Percentiles rank a stretch among this genome's conserved stretches.
These are phyloP conservation scores for Euphorbia schlechtendalii DNA, from an alignment of 441 rosid species.

Conservation along the genomic window DNA sequence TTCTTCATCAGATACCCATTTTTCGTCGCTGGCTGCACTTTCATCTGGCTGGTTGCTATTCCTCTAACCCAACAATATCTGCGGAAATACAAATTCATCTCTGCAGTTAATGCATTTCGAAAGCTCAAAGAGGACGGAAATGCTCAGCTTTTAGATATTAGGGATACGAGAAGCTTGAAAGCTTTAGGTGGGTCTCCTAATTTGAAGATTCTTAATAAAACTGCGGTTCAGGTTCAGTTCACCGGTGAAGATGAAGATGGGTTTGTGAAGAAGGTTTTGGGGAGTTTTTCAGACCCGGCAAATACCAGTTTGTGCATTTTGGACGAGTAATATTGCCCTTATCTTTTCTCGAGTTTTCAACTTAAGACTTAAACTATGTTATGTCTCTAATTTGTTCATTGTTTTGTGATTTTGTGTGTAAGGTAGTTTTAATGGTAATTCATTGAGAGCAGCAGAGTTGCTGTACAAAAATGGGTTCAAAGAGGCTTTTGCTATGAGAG, in stretches of 20 bases:
- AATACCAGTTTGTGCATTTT: conserved; percentile 23
- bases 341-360: neutral
- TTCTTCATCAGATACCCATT: conserved; percentile 71
- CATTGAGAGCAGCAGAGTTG: conserved; percentile 26
- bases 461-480: conserved; percentile 58
- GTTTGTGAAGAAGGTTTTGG: conserved; percentile 24
- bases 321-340: conserved; percentile 20
- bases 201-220: conserved; percentile 50
- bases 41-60: conserved; percentile 65
- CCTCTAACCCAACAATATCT: conserved; percentile 50
- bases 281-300: conserved; percentile 17
- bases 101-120: conserved; percentile 60
- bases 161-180: conserved; percentile 52
- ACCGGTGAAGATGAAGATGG: conserved; percentile 37
- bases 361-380: neutral
- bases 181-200: conserved; percentile 53
- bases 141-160: conserved; percentile 77
- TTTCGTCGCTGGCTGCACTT: conserved; percentile 74
- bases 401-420: conserved; percentile 19
- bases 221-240: conserved; percentile 45
- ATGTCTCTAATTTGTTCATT: conserved; percentile 11
- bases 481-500: conserved; percentile 75
- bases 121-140: conserved; percentile 51
- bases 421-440: conserved; percentile 37
- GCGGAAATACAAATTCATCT: conserved; percentile 57